These are phyloP conservation scores for Fremontodendron californicum DNA, from an alignment of 345 rosid genomes.

Conservation along the genomic window DNA sequence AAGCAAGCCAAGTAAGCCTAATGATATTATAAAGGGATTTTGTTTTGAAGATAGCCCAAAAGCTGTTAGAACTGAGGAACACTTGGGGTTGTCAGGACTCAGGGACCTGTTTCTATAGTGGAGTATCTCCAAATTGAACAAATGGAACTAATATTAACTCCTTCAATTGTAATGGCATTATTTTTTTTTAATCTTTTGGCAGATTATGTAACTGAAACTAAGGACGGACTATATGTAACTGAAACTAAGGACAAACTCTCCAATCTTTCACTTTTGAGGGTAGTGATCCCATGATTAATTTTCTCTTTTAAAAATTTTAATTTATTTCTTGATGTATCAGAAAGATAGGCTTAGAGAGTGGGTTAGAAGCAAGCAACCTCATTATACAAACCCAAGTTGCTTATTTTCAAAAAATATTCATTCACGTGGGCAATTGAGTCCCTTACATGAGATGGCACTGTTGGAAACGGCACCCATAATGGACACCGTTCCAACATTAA, in stretches of 20 bases:
- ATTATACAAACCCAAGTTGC: constrained; percentile 20
- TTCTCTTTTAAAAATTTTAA: not conserved
- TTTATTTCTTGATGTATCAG: not conserved
- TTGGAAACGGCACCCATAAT: too few species aligned
- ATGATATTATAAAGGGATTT: not conserved
- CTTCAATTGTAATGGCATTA: not conserved
- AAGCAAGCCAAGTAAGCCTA: not conserved
- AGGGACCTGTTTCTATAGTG: not conserved
- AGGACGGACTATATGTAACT: too few species aligned
- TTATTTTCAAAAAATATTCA: constrained; percentile 27
- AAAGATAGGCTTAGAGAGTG: constrained; percentile 24
- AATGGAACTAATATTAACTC: not conserved
- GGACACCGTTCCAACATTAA: too few species aligned
- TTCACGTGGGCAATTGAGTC: constrained; percentile 33
- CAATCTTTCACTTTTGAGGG: not conserved
- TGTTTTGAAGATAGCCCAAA: not conserved
- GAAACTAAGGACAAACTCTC: not conserved
- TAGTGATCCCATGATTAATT: not conserved
- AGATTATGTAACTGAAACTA: not conserved
- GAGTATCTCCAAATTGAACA: not conserved
- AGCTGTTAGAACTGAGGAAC: not conserved
- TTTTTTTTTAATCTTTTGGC: not conserved
- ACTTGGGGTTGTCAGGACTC: not conserved
- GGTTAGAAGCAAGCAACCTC: constrained; percentile 44
- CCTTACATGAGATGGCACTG: constrained; percentile 43